A percentile compares a stretch with the other conserved stretches of the same genome.
Conservation (phyloP, 768 basidiomycete species). For the Lactarius vividus region DNA sequence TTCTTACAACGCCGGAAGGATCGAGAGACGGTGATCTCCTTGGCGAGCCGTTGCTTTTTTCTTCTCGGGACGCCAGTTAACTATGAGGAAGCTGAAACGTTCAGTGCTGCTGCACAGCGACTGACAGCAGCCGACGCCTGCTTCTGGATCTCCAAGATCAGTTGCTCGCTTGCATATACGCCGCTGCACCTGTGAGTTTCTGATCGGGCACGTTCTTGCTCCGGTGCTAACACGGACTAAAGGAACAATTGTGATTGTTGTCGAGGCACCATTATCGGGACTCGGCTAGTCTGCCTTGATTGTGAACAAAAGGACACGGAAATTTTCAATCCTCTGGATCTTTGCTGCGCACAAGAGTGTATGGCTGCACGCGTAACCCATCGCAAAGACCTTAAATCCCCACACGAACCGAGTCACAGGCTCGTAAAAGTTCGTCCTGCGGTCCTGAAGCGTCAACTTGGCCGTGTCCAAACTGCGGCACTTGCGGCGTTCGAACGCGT, state of each 20-base stretch:
- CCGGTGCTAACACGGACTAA: not conserved
- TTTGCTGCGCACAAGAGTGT: constrained; percentile 33
- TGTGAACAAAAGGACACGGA: constrained; percentile 27
- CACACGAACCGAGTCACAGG: constrained; percentile 34
- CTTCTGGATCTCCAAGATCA: constrained; percentile 30
- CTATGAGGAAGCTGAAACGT: constrained; percentile 25
- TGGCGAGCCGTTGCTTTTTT: constrained; percentile 27
- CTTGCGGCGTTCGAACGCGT: constrained; percentile 4
- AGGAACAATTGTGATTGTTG: constrained; percentile 33
- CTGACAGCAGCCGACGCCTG: constrained; percentile 31
- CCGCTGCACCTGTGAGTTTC: constrained; percentile 27
- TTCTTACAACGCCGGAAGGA: constrained; percentile 34
- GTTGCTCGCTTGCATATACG: constrained; percentile 24
- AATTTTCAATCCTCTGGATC: constrained; percentile 31
- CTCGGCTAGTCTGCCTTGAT: constrained; percentile 35
- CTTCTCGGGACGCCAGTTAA: constrained; percentile 26
- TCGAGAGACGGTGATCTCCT: constrained; percentile 30
- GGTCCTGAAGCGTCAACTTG: constrained; percentile 2
- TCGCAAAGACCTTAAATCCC: constrained; percentile 24
- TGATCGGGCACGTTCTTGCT: not conserved
- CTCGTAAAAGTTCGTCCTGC: constrained; percentile 33
- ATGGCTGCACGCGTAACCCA: constrained; percentile 21
- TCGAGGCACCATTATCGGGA: constrained; percentile 30
- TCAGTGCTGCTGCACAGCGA: constrained; percentile 22
- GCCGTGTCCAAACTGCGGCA: not conserved